Conservation (phyloP, 306 rosid genomes). For the Prunus armeniaca region DNA sequence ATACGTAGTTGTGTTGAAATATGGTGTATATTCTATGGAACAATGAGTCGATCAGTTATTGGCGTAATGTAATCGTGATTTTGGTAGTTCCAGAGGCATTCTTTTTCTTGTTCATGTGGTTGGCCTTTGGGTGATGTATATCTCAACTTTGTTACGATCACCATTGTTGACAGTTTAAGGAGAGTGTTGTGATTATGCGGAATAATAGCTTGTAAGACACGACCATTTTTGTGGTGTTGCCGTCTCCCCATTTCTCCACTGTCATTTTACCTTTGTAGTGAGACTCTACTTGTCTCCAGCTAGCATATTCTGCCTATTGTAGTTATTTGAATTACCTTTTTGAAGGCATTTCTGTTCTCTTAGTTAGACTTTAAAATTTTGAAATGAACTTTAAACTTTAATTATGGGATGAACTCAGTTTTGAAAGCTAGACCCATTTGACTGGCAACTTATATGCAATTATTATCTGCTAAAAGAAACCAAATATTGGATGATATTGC, state of each 20-base stretch:
- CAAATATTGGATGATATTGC: too few relatives aligned
- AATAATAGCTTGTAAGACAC: conserved; percentile 34
- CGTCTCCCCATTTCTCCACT: neutral
- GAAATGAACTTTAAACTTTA: neutral
- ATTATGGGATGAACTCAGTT: neutral
- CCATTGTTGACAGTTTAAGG: conserved; percentile 46
- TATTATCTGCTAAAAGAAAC: neutral
- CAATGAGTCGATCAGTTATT: conserved; percentile 43
- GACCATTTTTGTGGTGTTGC: neutral
- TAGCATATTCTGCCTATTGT: too few relatives aligned
- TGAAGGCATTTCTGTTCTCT: too few relatives aligned
- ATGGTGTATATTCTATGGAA: conserved; percentile 55
- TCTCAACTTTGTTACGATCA: conserved; percentile 48
- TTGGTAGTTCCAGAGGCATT: conserved; percentile 68
- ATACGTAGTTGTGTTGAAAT: conserved; percentile 60
- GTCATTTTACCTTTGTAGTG: neutral
- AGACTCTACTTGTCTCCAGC: neutral
- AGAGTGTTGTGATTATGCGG: conserved; percentile 56
- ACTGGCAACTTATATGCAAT: neutral
- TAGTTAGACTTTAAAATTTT: neutral
- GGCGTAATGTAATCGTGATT: conserved; percentile 66
- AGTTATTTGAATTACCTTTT: too few relatives aligned
- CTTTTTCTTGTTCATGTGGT: conserved; percentile 28
- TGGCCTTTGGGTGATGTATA: conserved; percentile 48
- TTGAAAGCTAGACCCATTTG: neutral